These are phyloP conservation scores for Aureobasidium sp. DNA, from an alignment of 2,329 filamentous ascomycete species.

Conservation along the genomic window DNA sequence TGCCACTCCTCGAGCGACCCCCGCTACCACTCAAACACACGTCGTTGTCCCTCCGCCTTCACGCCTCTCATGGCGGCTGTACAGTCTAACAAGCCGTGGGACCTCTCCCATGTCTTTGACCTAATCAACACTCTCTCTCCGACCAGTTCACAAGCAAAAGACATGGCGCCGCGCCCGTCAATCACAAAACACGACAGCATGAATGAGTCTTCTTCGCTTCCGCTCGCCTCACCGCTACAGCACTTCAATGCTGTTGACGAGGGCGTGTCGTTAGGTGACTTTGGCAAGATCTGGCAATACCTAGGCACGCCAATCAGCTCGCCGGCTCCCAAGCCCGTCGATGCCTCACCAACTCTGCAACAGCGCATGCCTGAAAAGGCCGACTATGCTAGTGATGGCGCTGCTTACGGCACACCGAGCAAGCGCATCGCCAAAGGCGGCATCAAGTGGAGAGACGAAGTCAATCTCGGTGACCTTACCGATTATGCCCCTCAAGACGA, in stretches of 20 bases:
- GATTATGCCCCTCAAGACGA: conserved; percentile 12
- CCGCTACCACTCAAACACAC: background rate
- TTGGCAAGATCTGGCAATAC: conserved; percentile 37
- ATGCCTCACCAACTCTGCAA: conserved; percentile 15
- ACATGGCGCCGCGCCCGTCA: background rate
- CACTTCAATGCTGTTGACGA: conserved; percentile 9
- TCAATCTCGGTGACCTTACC: conserved; percentile 15
- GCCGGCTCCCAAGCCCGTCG: conserved; percentile 9
- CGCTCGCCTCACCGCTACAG: background rate
- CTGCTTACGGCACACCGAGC: conserved; percentile 19
- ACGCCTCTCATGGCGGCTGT: conserved; percentile 20
- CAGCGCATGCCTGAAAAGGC: conserved; percentile 18
- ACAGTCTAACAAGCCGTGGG: conserved; percentile 32
- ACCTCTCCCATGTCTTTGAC: conserved; percentile 37
- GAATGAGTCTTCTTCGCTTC: conserved; percentile 2
- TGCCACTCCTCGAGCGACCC: background rate
- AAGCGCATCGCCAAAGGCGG: conserved; percentile 15
- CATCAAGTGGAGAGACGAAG: conserved; percentile 20
- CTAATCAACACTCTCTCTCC: conserved; percentile 27
- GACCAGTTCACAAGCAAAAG: background rate
- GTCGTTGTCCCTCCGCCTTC: background rate
- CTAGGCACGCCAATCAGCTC: conserved; percentile 26
- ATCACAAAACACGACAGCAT: conserved; percentile 5
- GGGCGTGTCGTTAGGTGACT: conserved; percentile 32
- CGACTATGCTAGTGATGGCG: conserved; percentile 38